These are phyloP conservation scores for Hymenotorrendiella dingleyae DNA, from an alignment of 2,329 filamentous ascomycete species.

Conservation along the genomic window DNA sequence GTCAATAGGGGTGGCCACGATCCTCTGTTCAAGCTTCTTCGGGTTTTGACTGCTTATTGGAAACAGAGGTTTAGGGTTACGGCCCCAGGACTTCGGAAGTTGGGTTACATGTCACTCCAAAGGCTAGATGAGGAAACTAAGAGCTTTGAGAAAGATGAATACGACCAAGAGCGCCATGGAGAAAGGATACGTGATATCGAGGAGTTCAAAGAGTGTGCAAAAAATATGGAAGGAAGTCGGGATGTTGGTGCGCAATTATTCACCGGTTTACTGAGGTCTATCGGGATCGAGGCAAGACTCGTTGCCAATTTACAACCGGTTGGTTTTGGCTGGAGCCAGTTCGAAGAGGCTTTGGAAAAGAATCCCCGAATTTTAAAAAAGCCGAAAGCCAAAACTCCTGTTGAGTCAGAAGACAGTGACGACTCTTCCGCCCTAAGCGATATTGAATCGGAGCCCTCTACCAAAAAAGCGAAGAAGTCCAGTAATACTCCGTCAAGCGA, in stretches of 20 bases:
- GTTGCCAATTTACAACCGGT: conserved; percentile 79
- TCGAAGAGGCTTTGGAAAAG: conserved; percentile 63
- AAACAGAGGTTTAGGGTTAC: conserved; percentile 74
- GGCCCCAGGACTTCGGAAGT: conserved; percentile 77
- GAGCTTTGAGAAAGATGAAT: conserved; percentile 57
- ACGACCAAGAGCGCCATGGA: conserved; percentile 63
- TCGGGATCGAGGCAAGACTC: conserved; percentile 78
- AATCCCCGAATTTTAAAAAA: conserved; percentile 24
- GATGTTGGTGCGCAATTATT: conserved; percentile 89
- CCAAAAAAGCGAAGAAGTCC: conserved; percentile 28
- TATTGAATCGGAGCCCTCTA: conserved; percentile 15
- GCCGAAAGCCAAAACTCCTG: conserved; percentile 34
- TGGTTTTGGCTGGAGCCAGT: conserved; percentile 86
- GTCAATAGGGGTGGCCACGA: conserved; percentile 79
- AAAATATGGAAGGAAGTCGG: conserved; percentile 69
- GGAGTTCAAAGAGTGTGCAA: conserved; percentile 64
- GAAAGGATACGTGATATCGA: conserved; percentile 65
- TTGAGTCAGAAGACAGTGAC: conserved; percentile 33
- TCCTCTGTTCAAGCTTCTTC: conserved; percentile 71
- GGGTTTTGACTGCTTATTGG: conserved; percentile 79
- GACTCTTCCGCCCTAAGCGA: conserved; percentile 13
- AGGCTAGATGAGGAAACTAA: conserved; percentile 68
- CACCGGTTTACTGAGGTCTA: conserved; percentile 71
- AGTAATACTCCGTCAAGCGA: conserved; percentile 41
- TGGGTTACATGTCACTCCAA: conserved; percentile 77